Percentiles rank a stretch among this genome's conserved stretches.
Evolutionary conservation across 768 basidiomycete genomes (phyloP).

Genomic region (Epithele typhae): DNA sequence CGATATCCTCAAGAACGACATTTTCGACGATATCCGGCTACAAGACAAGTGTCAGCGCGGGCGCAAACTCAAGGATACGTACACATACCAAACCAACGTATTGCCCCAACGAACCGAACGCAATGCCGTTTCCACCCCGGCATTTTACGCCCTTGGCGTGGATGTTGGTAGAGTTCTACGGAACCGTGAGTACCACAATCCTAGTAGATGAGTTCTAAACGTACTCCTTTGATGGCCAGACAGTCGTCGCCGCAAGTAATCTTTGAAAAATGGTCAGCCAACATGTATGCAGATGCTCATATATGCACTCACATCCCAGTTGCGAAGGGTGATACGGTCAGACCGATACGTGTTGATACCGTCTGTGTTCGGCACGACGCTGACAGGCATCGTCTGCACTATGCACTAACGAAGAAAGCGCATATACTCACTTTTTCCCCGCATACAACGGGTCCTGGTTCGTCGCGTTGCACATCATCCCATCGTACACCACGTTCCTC

Average conservation of each 20-base stretch:
- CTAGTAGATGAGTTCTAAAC: neutral
- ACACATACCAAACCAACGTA: constrained; percentile 43
- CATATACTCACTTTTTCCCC: constrained; percentile 40
- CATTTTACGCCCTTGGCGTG: constrained; percentile 45
- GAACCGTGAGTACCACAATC: neutral
- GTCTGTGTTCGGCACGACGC: constrained; percentile 58
- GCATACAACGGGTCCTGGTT: constrained; percentile 47
- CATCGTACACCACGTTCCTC: constrained; percentile 45
- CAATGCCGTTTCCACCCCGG: constrained; percentile 59
- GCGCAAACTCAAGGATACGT: neutral
- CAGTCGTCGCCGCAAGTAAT: constrained; percentile 61
- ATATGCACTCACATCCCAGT: constrained; percentile 43
- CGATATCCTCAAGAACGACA: constrained; percentile 43
- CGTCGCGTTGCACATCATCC: constrained; percentile 56
- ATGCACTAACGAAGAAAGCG: neutral
- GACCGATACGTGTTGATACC: constrained; percentile 56
- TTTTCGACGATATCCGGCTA: constrained; percentile 52
- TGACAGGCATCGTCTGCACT: too few species aligned
- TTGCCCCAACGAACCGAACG: constrained; percentile 56
- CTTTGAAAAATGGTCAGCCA: constrained; percentile 6
- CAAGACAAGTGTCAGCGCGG: neutral
- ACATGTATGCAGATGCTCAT: neutral
- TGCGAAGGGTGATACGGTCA: constrained; percentile 41
- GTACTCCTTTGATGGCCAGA: constrained; percentile 58
- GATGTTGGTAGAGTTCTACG: constrained; percentile 53